These are phyloP conservation scores for Wickerhamomyces xylosicus DNA, from an alignment of 805 yeast species.

Conservation along the genomic window DNA sequence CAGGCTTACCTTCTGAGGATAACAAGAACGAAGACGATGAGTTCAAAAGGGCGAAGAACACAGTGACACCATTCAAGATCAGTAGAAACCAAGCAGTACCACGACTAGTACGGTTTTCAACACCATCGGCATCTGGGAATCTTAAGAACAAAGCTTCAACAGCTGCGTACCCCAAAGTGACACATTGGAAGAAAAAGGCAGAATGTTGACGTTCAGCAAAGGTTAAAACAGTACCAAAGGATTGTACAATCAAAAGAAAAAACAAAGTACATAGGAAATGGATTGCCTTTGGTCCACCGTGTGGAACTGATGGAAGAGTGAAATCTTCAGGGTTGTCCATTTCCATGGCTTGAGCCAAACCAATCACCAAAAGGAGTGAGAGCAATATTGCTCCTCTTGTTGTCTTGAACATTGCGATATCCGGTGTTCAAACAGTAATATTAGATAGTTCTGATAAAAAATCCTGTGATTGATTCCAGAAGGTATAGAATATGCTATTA, in stretches of 20 bases:
- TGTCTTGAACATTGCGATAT: neutral
- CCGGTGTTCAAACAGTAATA: too few species aligned
- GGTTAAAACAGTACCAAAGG: conserved; percentile 42
- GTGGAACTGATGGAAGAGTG: conserved; percentile 27
- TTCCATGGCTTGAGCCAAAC: conserved; percentile 15
- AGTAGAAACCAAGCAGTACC: conserved; percentile 61
- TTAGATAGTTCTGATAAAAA: too few species aligned
- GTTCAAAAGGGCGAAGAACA: conserved; percentile 44
- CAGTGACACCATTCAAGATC: conserved; percentile 32
- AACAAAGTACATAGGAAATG: conserved; percentile 53
- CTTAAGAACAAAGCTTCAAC: conserved; percentile 47
- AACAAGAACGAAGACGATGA: conserved; percentile 39
- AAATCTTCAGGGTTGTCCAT: conserved; percentile 22
- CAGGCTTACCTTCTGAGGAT: conserved; percentile 14
- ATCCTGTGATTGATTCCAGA: too few species aligned
- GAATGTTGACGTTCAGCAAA: conserved; percentile 40
- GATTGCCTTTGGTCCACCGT: conserved; percentile 43
- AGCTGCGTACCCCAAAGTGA: conserved; percentile 38
- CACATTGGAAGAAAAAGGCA: conserved; percentile 34
- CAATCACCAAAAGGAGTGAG: neutral
- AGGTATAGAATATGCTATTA: too few species aligned
- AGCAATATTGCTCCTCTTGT: neutral
- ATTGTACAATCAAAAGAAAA: conserved; percentile 42
- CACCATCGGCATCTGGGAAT: conserved; percentile 55
- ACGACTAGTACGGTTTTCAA: conserved; percentile 56